Evolutionary conservation across 768 basidiomycete genomes (phyloP), one percentile per base, ranked within the genome.

Genomic region (Phylloporus arenicola): DNA sequence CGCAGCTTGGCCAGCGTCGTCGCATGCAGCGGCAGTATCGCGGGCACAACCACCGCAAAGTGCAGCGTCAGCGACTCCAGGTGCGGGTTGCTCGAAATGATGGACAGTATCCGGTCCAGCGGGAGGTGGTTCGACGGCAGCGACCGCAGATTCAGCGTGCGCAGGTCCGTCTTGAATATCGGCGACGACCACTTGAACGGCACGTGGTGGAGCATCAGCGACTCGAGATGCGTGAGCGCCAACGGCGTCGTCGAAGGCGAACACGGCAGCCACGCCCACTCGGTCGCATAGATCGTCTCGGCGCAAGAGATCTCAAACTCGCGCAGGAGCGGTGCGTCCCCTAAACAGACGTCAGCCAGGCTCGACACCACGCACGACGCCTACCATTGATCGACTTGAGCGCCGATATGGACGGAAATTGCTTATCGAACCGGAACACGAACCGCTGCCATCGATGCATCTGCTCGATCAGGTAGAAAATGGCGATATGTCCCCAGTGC

Each of bases 361-460:
- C 5, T 35, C 42, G n/a, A 17, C 30, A 38, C 34, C 37, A 34
- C 27, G 14, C 44, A 31, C 35, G 54, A 27, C 47, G 69, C 79
- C 42, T 53, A 87, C 87, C 86, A 45, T 75, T 77, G 57, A 90
- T 82, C 16, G 82, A 79, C 63, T 85, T 85, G 55, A 91, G 74
- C 8, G 88, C 86, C 50, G 74, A 72, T 70, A 88, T 78, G 4
- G 86, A 87, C 16, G 80, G 68, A 65, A 89, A 89, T 30, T 83
- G 83, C 63, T 80, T 84, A 60, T 88, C 86, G 57, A 87, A 90
- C 37, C 83, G 72, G 59, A 91, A 89, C 11, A 89, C 77, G 57
- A 91, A 91, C 20, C 87, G 75, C 61, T 86, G 76, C 88, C 88
- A 91, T 25, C 88, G 78, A 55, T 81, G 81, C 81, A 89, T 89